Evolutionary conservation across 495 filamentous ascomycete species (phyloP).

Genomic region (Lepraria neglecta): DNA sequence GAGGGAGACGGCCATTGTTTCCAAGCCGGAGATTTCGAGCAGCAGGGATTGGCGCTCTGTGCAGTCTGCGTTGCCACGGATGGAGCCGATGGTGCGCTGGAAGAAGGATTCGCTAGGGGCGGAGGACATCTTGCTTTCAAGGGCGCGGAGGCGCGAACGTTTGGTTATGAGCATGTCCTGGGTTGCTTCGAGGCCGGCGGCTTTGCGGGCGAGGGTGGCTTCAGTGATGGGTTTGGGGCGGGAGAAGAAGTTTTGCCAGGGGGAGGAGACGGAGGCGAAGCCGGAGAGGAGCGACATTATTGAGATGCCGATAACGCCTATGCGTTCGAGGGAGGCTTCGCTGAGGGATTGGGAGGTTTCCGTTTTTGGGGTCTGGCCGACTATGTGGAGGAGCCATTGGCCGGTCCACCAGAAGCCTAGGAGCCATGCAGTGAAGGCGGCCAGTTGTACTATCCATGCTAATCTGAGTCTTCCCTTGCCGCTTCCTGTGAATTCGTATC

Average conservation of each 20-base stretch:
- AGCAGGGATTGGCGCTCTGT: constrained; percentile 59
- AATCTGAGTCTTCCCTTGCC: constrained; percentile 41
- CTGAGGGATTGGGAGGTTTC: constrained; percentile 46
- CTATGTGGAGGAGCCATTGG: constrained; percentile 50
- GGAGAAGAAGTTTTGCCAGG: constrained; percentile 72
- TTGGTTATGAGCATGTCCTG: constrained; percentile 68
- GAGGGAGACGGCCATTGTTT: constrained; percentile 65
- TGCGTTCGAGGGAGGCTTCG: constrained; percentile 68
- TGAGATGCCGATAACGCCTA: constrained; percentile 74
- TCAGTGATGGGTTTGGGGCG: constrained; percentile 58
- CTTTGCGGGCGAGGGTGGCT: constrained; percentile 61
- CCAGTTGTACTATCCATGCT: constrained; percentile 54
- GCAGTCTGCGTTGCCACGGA: constrained; percentile 55
- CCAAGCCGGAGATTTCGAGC: constrained; percentile 71
- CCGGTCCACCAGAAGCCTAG: constrained; percentile 69
- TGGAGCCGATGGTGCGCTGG: constrained; percentile 57
- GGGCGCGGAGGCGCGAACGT: constrained; percentile 54
- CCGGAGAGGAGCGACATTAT: constrained; percentile 77
- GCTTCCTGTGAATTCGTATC: constrained; percentile 50
- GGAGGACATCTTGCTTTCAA: constrained; percentile 58
- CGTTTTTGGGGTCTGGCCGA: constrained; percentile 22
- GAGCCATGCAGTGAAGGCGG: constrained; percentile 56
- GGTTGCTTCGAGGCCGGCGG: constrained; percentile 66
- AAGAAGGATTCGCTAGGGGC: constrained; percentile 43
- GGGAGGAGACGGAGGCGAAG: constrained; percentile 71